phyloP scores from a whole-genome alignment of 805 yeast genomes.

The Ogataea degrootiae region DNA sequence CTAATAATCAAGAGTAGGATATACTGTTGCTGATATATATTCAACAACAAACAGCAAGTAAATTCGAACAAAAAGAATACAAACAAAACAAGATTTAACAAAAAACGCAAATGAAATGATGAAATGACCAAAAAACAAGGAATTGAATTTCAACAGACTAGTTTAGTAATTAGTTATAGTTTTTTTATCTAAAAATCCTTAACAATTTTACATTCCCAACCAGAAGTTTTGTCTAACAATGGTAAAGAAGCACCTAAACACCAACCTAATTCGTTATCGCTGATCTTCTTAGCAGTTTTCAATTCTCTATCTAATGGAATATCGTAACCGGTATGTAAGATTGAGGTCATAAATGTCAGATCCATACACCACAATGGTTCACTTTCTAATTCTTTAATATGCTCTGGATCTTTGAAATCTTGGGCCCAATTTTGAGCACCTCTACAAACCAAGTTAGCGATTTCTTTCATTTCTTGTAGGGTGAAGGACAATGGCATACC shows the following conservation, averaged over 20 bases:
- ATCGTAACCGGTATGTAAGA: slow-evolving; percentile 95
- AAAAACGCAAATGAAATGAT: too few species aligned
- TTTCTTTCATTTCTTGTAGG: slow-evolving; percentile 73
- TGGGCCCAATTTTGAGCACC: slow-evolving; percentile 75
- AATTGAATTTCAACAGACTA: background rate
- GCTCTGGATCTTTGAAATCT: slow-evolving; percentile 60
- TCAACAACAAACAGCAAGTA: too few species aligned
- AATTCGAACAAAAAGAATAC: too few species aligned
- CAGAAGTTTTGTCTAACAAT: slow-evolving; percentile 58
- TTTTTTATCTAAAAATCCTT: slow-evolving; percentile 17
- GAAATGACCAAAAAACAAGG: background rate
- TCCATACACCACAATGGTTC: slow-evolving; percentile 97
- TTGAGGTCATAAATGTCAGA: slow-evolving; percentile 81
- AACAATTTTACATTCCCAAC: slow-evolving; percentile 63
- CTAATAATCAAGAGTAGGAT: too few species aligned
- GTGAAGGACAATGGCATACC: slow-evolving; percentile 94
- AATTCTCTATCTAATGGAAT: slow-evolving; percentile 87
- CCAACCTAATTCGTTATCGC: slow-evolving; percentile 94
- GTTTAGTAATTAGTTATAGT: background rate
- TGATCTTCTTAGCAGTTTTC: slow-evolving; percentile 86
- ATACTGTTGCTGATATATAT: too few species aligned
- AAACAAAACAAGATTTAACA: too few species aligned
- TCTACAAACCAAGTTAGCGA: slow-evolving; percentile 79
- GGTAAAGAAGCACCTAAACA: slow-evolving; percentile 97
- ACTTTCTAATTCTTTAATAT: slow-evolving; percentile 57